Evolutionary conservation across 2,329 filamentous ascomycete genomes (phyloP).

Genomic region (Nectriaceae sp.): DNA sequence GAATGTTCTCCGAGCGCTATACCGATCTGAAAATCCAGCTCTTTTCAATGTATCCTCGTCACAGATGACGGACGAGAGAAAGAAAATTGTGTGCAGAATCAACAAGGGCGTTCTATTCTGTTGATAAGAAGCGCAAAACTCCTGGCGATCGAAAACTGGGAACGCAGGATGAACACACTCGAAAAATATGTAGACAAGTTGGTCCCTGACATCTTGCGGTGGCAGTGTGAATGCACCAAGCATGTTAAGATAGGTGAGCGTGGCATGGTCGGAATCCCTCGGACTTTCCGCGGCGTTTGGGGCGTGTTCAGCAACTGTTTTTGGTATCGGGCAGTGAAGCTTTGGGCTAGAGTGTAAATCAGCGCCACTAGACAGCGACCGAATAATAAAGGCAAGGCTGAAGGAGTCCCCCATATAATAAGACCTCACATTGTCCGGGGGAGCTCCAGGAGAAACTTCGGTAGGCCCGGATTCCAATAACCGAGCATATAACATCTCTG

Average conservation of each 20-base stretch:
- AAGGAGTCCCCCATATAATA: neutral
- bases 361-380: neutral
- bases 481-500: neutral
- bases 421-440: neutral
- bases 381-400: neutral
- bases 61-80: constrained; percentile 51
- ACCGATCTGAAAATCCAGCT: constrained; percentile 39
- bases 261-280: neutral
- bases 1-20: constrained; percentile 45
- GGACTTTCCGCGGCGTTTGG: neutral
- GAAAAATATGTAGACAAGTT: neutral
- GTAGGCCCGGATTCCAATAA: neutral
- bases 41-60: constrained; percentile 39
- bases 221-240: neutral
- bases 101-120: constrained; percentile 39
- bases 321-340: neutral
- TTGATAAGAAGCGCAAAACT: neutral
- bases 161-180: neutral
- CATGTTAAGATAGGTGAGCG: neutral
- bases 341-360: neutral
- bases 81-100: constrained; percentile 49
- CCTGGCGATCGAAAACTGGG: neutral
- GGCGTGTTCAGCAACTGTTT: neutral
- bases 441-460: neutral
- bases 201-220: neutral